A percentile compares a stretch with the other conserved stretches of the same genome.
Conservation (phyloP, 805 yeast genomes). For the Metschnikowia cerradonensis region DNA sequence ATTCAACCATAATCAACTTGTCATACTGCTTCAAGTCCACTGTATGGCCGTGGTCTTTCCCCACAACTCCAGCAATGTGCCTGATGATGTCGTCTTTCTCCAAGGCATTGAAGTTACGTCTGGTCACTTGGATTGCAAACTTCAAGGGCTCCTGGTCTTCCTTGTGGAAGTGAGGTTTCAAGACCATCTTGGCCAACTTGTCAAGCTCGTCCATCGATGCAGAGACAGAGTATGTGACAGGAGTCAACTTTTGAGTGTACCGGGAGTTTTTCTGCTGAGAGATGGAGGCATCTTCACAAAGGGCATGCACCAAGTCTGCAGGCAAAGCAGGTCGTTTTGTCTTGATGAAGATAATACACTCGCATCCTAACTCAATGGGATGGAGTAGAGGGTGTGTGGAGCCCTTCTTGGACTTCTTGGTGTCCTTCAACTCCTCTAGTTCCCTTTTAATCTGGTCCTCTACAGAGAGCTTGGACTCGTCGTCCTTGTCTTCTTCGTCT, state of each 20-base stretch:
- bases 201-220: constrained; percentile 67
- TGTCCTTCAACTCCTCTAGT: constrained; percentile 54
- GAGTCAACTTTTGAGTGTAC: constrained; percentile 75
- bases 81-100: constrained; percentile 71
- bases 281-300: constrained; percentile 59
- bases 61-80: constrained; percentile 67
- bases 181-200: constrained; percentile 54
- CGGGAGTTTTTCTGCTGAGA: constrained; percentile 57
- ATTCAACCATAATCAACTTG: constrained; percentile 75
- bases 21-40: constrained; percentile 82
- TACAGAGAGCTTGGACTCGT: constrained; percentile 44
- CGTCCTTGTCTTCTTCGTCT: constrained; percentile 20
- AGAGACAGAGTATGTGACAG: constrained; percentile 70
- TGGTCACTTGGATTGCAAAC: constrained; percentile 79
- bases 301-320: constrained; percentile 56
- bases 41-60: constrained; percentile 62
- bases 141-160: constrained; percentile 36
- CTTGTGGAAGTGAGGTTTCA: constrained; percentile 64
- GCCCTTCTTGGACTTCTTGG: constrained; percentile 39
- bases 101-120: constrained; percentile 73
- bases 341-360: constrained; percentile 82
- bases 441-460: constrained; percentile 77
- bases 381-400: constrained; percentile 33
- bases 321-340: constrained; percentile 78
- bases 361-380: constrained; percentile 67